Evolutionary conservation across 2,329 filamentous ascomycete species (phyloP).

Genomic region (Diplocarpon mali): DNA sequence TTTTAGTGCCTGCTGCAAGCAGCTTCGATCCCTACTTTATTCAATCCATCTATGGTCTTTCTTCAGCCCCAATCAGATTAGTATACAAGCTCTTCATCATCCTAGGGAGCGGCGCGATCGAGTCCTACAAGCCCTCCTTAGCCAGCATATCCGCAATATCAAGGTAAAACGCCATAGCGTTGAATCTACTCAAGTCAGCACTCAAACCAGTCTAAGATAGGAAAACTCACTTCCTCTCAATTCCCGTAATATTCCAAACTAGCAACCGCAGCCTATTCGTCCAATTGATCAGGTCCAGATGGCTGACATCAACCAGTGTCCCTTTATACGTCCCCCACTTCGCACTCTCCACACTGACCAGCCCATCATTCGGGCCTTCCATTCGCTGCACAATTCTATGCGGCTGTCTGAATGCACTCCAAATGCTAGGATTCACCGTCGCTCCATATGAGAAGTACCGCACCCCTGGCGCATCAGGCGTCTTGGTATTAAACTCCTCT

Average conservation of each 20-base stretch:
- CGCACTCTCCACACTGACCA: slow-evolving; percentile 55
- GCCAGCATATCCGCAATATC: slow-evolving; percentile 60
- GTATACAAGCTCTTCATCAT: no score
- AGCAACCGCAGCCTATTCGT: slow-evolving; percentile 48
- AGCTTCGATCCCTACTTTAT: no score
- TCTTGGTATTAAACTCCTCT: slow-evolving; percentile 46
- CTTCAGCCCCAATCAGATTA: no score
- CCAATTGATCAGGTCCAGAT: slow-evolving; percentile 59
- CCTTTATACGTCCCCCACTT: slow-evolving; percentile 54
- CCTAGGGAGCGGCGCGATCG: no score
- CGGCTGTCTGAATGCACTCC: slow-evolving; percentile 50
- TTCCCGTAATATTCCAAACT: slow-evolving; percentile 40
- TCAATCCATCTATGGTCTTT: no score
- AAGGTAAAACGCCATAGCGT: slow-evolving; percentile 57
- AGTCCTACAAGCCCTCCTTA: slow-evolving; percentile 42
- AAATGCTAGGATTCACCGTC: slow-evolving; percentile 43
- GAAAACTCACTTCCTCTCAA: slow-evolving; percentile 38
- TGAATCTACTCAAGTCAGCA: slow-evolving; percentile 37
- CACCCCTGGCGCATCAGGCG: slow-evolving; percentile 40
- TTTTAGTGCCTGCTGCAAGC: no score
- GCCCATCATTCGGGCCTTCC: slow-evolving; percentile 53
- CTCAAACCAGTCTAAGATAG: background rate
- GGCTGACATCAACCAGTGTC: slow-evolving; percentile 49
- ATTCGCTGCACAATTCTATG: slow-evolving; percentile 36
- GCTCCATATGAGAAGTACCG: slow-evolving; percentile 55